A percentile compares a stretch with the other conserved stretches of the same genome.
Evolutionary conservation across 768 basidiomycete genomes (phyloP).

Genomic region (Lactarius vividus): DNA sequence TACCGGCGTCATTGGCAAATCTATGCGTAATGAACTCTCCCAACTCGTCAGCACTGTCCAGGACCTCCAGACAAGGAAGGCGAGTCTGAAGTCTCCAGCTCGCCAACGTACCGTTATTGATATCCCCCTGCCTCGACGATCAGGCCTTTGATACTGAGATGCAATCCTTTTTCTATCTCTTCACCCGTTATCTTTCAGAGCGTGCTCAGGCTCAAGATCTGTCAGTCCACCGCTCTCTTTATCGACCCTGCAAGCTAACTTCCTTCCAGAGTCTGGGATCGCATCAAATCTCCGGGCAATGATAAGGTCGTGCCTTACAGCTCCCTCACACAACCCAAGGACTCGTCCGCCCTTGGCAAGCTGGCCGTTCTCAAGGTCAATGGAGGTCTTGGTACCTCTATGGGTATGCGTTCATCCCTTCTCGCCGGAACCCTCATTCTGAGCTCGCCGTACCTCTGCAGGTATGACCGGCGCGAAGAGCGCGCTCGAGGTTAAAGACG

Average conservation of each 20-base stretch:
- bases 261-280: constrained; percentile 36
- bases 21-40: constrained; percentile 98
- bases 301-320: constrained; percentile 65
- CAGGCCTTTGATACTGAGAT: constrained; percentile 94
- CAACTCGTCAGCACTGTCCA: constrained; percentile 85
- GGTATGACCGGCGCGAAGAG: constrained; percentile 64
- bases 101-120: constrained; percentile 7
- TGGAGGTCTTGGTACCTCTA: constrained; percentile 69
- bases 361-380: constrained; percentile 78
- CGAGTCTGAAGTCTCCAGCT: constrained; percentile 33
- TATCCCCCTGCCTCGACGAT: constrained; percentile 2
- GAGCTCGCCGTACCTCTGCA: constrained; percentile 25
- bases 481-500: constrained; percentile 73
- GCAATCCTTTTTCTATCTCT: constrained; percentile 94
- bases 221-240: constrained; percentile 40
- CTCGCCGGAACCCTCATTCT: not conserved
- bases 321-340: constrained; percentile 43
- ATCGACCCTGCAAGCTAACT: not conserved
- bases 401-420: constrained; percentile 39
- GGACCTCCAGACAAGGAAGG: constrained; percentile 81
- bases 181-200: constrained; percentile 90
- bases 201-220: constrained; percentile 83
- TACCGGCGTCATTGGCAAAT: constrained; percentile 66
- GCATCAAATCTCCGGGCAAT: constrained; percentile 59
- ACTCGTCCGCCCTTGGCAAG: constrained; percentile 56